Evolutionary conservation across 176 grass and related monocot genomes (phyloP), one percentile per base, ranked within the genome.

Genomic region (Oryza nivara): DNA sequence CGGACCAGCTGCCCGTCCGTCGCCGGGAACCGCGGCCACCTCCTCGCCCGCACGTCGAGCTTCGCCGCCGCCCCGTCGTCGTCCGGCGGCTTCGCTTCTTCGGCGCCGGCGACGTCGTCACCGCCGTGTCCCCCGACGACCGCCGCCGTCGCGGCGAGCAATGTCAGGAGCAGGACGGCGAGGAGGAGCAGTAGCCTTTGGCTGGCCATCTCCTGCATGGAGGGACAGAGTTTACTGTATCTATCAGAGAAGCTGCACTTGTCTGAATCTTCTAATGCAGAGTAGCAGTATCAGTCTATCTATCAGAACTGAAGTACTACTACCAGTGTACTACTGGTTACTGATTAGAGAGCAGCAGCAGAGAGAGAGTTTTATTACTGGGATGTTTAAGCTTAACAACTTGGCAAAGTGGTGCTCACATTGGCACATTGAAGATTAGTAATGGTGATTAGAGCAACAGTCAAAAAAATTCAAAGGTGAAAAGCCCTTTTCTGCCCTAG

Each of bases 1-100:
- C 86, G 32, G 83, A 94, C 70, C 43, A 92, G 73, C 58, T 63
- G 58, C 61, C 68, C 92, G 6, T 87, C 92, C 71, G 70, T 73
- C 51, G 88, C 73, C 73, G 80, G 80, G 82, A 87, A 65, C 64
- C 85, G 77, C 76, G 90, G 77, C 84, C 85, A 48, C 84, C 81
- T 79, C 76, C 82, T 87, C 32, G 81, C 76, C 61, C 67, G 76
- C 49, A 83, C 82, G 75, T 85, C 75, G 28, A 92, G 81, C 19
- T 19, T 58, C 74, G 46, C 19, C 58, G 58, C n/a, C 38, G 68
- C 67, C 11, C 38, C 79, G 36, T 64, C 79, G 36, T 64, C 79
- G 19, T 60, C 45, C 6, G 83, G 51, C 1, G 66, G 65, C 80
- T 19, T 73, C 25, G 54, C 78, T 19, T 43, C 82, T 19, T 34